A percentile compares a stretch with the other conserved stretches of the same genome.
Conservation (phyloP, 257 asterid genomes). For the Solanum arcanum region DNA sequence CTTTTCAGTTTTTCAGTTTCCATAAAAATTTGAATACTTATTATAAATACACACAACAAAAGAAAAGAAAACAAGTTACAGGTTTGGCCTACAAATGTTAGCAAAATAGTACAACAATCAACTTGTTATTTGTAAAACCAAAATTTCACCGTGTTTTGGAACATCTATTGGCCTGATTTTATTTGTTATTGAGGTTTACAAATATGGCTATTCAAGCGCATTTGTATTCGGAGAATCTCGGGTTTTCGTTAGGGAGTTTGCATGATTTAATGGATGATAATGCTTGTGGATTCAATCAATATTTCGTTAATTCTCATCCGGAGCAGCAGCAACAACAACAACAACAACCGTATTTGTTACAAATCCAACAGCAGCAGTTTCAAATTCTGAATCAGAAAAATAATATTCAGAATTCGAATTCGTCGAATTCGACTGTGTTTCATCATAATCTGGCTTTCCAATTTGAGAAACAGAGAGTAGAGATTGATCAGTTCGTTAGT, state of each 20-base stretch:
- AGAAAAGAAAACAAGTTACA: not conserved
- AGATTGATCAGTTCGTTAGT: slow-evolving; percentile 39
- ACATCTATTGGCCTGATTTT: not conserved
- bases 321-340: not conserved
- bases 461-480: slow-evolving; percentile 27
- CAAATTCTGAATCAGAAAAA: slow-evolving; percentile 11
- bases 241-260: slow-evolving; percentile 10
- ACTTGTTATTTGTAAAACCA: not conserved
- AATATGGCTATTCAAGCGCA: slow-evolving; percentile 60
- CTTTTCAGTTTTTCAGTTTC: slow-evolving; percentile 27
- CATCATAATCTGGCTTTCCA: slow-evolving; percentile 16
- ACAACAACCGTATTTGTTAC: not conserved
- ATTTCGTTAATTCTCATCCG: slow-evolving; percentile 6
- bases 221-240: slow-evolving; percentile 33
- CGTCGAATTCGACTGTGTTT: not conserved
- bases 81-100: not conserved
- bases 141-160: not conserved
- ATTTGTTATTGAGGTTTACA: not conserved
- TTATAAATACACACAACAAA: not conserved
- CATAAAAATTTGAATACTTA: not conserved
- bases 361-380: slow-evolving; percentile 15
- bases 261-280: slow-evolving; percentile 32
- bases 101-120: not conserved
- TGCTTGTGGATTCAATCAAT: slow-evolving; percentile 22
- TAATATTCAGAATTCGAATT: not conserved